These are phyloP conservation scores for Russula sp. DNA, from an alignment of 768 basidiomycete genomes.

Conservation along the genomic window DNA sequence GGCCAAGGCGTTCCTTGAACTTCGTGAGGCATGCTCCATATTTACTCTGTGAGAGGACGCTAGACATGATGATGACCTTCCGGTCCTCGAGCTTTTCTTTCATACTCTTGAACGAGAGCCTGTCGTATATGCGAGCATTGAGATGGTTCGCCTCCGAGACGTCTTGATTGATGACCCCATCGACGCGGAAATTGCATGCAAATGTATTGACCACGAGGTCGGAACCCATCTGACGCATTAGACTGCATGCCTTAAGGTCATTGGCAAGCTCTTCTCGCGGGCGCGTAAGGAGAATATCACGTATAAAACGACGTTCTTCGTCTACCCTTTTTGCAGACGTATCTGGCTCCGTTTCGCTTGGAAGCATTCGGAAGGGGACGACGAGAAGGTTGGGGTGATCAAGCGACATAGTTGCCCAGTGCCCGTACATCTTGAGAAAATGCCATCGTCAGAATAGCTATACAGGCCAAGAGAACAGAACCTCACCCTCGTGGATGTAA, in stretches of 20 bases:
- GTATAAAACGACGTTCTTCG: conserved; percentile 24
- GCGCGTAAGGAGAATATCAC: conserved; percentile 15
- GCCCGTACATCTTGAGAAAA: conserved; percentile 30
- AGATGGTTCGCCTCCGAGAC: conserved; percentile 39
- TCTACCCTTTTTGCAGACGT: conserved; percentile 26
- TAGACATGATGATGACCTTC: conserved; percentile 28
- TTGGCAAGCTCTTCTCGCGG: conserved; percentile 18
- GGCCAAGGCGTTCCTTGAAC: conserved; percentile 36
- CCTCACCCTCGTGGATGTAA: conserved; percentile 34
- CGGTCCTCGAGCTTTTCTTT: conserved; percentile 27
- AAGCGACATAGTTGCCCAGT: conserved; percentile 39
- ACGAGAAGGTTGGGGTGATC: conserved; percentile 33
- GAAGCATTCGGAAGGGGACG: conserved; percentile 37
- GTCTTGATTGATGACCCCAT: conserved; percentile 33
- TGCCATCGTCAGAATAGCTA: not conserved
- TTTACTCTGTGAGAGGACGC: conserved; percentile 30
- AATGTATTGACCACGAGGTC: conserved; percentile 44
- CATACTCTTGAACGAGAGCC: conserved; percentile 32
- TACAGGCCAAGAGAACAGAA: not conserved
- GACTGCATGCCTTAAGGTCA: conserved; percentile 9
- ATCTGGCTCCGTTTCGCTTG: conserved; percentile 29
- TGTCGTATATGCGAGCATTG: conserved; percentile 36
- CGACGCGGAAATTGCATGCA: conserved; percentile 38
- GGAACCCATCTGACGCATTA: conserved; percentile 22
- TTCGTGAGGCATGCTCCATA: conserved; percentile 34